Evolutionary conservation across 2,329 filamentous ascomycete genomes (phyloP), one percentile per base, ranked within the genome.

Genomic region (Paraphoma chrysanthemicola): DNA sequence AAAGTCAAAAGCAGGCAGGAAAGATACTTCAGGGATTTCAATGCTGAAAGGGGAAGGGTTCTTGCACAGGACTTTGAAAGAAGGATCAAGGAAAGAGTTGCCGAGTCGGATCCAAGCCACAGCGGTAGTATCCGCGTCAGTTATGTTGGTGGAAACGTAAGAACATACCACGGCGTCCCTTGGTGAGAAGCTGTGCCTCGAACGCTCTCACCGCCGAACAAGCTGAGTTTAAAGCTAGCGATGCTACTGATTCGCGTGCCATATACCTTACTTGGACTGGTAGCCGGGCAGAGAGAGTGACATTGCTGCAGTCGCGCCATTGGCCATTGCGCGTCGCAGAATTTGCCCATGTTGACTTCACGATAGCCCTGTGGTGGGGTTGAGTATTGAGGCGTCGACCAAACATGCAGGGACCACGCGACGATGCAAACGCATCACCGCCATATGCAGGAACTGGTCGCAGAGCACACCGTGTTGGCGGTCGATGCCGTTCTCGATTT

Each of bases 381-480:
- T 17, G 44, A 31, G 7, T n/a, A 48, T 29, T 33, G 23, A 33
- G 54, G 45, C 50, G 50, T 53, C 49, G 16, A 41, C n/a, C 3
- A 33, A 38, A 42, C 54, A 53, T 46, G 41, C 28, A 43, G 54
- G 33, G 36, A 33, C 39, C 30, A 45, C 17, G 39, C 36, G 48
- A 47, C 36, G 44, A 55, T 47, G 54, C 59, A 52, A 45, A 39
- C 43, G 36, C 49, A 56, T 62, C 60, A 64, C 57, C 48, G 49
- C 57, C 28, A 44, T 44, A 63, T 69, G 63, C 65, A 66, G 63
- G 57, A 60, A 64, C 63, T 57, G 23, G 14, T 17, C 33, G 16
- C 45, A 44, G 16, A 45, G 62, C 62, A 63, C 54, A 62, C 62
- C 53, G 57, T 55, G 51, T 44, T 54, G 53, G 44, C 41, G 47